Evolutionary conservation across 495 filamentous ascomycete genomes (phyloP).

Genomic region (Tuber umbilicatum): DNA sequence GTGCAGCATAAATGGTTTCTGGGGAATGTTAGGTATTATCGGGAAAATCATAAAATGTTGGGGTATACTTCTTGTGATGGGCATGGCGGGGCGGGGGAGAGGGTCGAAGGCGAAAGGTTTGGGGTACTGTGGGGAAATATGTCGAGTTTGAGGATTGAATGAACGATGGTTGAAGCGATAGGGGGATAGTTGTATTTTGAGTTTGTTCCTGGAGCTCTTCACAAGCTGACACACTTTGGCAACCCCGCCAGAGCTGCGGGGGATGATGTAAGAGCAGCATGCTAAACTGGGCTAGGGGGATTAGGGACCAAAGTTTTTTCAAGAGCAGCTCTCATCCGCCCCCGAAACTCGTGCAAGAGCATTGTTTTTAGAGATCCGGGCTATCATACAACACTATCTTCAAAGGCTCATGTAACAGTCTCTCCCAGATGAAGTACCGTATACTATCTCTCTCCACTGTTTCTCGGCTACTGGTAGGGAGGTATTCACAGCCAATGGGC

Average conservation of each 20-base stretch:
- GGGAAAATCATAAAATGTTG: background rate
- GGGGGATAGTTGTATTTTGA: background rate
- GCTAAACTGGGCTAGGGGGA: background rate
- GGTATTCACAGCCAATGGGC: background rate
- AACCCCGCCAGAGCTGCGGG: background rate
- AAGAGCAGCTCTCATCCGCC: background rate
- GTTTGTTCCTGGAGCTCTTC: background rate
- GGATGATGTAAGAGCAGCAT: background rate
- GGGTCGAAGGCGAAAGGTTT: background rate
- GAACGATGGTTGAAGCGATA: background rate
- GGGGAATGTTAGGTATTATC: conserved; percentile 16
- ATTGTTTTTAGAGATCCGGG: background rate
- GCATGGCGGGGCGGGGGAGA: conserved; percentile 14
- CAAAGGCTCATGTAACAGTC: background rate
- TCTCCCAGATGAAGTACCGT: background rate
- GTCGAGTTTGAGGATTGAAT: background rate
- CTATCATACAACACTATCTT: background rate
- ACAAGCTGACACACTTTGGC: background rate
- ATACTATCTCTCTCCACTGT: too few species aligned
- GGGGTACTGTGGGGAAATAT: background rate
- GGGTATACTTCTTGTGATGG: conserved; percentile 30
- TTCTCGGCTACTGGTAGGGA: background rate
- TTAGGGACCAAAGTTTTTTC: background rate
- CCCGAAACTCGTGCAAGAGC: background rate
- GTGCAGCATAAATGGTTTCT: conserved; percentile 69